Evolutionary conservation across 495 filamentous ascomycete genomes (phyloP).

Genomic region (Sordaria brevicollis): DNA sequence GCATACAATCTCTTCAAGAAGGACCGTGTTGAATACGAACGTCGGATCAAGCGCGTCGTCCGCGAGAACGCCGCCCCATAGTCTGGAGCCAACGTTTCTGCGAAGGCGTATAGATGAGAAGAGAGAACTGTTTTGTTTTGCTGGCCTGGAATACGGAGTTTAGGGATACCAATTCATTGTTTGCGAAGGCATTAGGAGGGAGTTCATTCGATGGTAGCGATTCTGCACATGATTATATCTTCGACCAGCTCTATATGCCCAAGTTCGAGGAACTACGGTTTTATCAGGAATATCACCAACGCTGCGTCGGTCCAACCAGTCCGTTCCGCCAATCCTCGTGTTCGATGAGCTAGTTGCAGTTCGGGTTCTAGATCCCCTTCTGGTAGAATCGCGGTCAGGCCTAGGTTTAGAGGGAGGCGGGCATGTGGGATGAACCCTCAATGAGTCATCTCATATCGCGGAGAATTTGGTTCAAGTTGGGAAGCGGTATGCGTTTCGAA

Average conservation of each 20-base stretch:
- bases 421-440: background rate
- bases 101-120: slow-evolving; percentile 9
- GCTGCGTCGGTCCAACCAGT: background rate
- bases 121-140: slow-evolving; percentile 1
- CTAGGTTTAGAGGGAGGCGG: background rate
- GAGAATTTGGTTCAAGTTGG: background rate
- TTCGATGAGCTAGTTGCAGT: background rate
- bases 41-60: slow-evolving; percentile 75
- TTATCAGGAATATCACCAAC: background rate
- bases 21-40: slow-evolving; percentile 78
- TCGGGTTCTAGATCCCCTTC: background rate
- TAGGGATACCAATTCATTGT: slow-evolving; percentile 4
- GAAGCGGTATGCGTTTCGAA: background rate
- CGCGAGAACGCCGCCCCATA: slow-evolving; percentile 64
- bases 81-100: slow-evolving; percentile 1
- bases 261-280: background rate
- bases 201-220: background rate
- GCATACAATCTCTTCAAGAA: slow-evolving; percentile 96
- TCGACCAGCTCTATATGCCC: background rate
- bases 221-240: background rate
- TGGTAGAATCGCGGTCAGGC: background rate
- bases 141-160: slow-evolving; percentile 1
- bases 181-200: background rate
- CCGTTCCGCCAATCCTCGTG: background rate
- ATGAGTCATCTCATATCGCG: background rate